These are phyloP conservation scores for Pseudozyma pruni DNA, from an alignment of 1,284 basidiomycete genomes.

Conservation along the genomic window DNA sequence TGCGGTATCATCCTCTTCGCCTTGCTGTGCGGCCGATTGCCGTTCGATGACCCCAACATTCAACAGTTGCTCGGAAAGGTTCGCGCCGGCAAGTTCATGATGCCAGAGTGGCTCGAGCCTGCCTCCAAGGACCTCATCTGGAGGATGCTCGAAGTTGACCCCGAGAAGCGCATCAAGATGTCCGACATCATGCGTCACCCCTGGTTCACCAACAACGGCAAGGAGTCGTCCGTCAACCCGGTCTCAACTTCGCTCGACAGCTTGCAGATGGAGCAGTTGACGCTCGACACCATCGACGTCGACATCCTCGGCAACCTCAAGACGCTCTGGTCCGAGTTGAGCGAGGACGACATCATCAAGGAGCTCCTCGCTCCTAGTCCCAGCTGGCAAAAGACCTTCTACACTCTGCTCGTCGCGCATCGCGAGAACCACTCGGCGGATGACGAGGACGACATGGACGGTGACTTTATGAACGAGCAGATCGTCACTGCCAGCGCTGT, in stretches of 20 bases:
- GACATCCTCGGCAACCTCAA: conserved; percentile 91
- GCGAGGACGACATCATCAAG: conserved; percentile 54
- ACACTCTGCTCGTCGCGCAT: conserved; percentile 63
- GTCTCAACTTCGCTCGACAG: conserved; percentile 55
- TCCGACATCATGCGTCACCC: conserved; percentile 85
- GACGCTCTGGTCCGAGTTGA: conserved; percentile 79
- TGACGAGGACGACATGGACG: conserved; percentile 62
- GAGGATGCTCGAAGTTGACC: conserved; percentile 88
- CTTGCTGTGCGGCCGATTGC: conserved; percentile 86
- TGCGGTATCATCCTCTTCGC: conserved; percentile 96
- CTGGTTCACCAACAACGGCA: conserved; percentile 80
- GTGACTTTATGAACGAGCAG: conserved; percentile 37
- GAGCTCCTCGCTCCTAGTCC: conserved; percentile 51
- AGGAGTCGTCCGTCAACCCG: conserved; percentile 57
- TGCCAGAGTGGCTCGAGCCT: conserved; percentile 79
- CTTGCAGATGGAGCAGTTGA: conserved; percentile 68
- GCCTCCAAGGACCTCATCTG: conserved; percentile 83
- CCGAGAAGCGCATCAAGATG: conserved; percentile 85
- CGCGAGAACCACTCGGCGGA: conserved; percentile 65
- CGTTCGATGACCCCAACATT: conserved; percentile 92
- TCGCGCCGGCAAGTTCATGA: conserved; percentile 80
- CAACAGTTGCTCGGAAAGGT: conserved; percentile 83
- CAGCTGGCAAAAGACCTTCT: conserved; percentile 68
- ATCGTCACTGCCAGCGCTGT: conserved; percentile 35
- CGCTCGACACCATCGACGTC: conserved; percentile 75